phyloP scores from a whole-genome alignment of 371 early-diverging fungal species.

The Mucor racemosus region DNA sequence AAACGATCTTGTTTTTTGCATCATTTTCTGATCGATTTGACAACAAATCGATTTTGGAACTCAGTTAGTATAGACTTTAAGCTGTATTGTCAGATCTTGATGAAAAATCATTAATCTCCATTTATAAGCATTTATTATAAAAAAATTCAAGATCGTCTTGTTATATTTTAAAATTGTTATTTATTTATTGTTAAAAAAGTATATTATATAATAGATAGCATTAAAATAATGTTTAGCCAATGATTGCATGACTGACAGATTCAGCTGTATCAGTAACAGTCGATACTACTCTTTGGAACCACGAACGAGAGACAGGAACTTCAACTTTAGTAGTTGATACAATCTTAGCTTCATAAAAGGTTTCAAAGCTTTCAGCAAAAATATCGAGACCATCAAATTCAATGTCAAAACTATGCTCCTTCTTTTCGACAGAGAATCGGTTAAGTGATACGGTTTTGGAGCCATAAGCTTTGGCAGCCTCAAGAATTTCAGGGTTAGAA shows the following conservation, averaged over 20 bases:
- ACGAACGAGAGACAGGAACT: conserved; percentile 32
- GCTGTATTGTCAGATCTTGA: too few relatives aligned
- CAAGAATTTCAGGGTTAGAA: conserved; percentile 35
- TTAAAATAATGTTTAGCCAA: conserved; percentile 17
- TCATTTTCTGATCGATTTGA: too few relatives aligned
- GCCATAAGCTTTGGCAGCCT: conserved; percentile 38
- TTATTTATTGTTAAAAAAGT: background rate
- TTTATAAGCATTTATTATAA: too few relatives aligned
- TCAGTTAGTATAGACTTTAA: too few relatives aligned
- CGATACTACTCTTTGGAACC: conserved; percentile 47
- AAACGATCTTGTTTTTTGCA: too few relatives aligned
- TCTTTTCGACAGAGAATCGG: conserved; percentile 18
- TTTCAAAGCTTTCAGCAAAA: conserved; percentile 50
- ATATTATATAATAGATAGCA: background rate
- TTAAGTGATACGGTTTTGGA: conserved; percentile 39
- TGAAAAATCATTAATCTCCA: too few relatives aligned
- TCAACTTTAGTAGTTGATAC: conserved; percentile 10
- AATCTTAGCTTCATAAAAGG: conserved; percentile 25
- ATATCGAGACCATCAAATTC: conserved; percentile 44
- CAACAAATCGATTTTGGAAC: too few relatives aligned
- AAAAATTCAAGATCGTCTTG: too few relatives aligned
- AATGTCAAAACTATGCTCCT: conserved; percentile 28
- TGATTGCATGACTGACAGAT: conserved; percentile 21
- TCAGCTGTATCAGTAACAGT: conserved; percentile 32
- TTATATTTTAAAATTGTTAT: background rate